Evolutionary conservation across 768 basidiomycete genomes (phyloP), one percentile per base, ranked within the genome.

Genomic region (Kwoniella botswanensis): DNA sequence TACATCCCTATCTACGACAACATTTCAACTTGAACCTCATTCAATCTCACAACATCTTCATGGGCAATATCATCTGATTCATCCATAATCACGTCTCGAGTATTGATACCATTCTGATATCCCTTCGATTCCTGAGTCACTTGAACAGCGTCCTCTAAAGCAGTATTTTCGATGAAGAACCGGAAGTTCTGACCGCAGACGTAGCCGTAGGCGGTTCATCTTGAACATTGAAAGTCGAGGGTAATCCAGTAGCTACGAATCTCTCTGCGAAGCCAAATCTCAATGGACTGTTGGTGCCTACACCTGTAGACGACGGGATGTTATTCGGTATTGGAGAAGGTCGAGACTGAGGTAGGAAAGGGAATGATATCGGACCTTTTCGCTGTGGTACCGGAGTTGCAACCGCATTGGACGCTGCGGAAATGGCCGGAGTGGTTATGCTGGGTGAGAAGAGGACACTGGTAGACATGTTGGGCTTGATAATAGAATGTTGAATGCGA

Each of bases 211-310:
- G 1, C 29, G n/a, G 35, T 9, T 35, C 35, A 35, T 35, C 35
- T 35, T 50, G 12, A 46, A 11, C 18, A 41, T 21, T 3, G 59
- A 22, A 35, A 35, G 35, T 7, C 59, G 42, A 13, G 42, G 59
- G 59, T 61, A 61, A 1, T 17, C 13, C 29, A 5, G 15, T 29
- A 17, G 41, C 42, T 18, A 61, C 42, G 21, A 61, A 61, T 10
- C 59, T 22, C 15, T 44, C 59, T n/a, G 59, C 59, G 21, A 61
- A 61, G 2, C 59, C 59, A 26, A 61, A 61, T 61, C 42, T 42
- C 18, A 61, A 4, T 42, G 59, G 59, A 61, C 42, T 61, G n/a
- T 22, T 61, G 13, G 59, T n/a, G 12, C n/a, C 21, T 10, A 13
- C 17, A 42, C 22, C 59, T 13, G 41, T 21, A 61, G 41, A 15